Base-by-base conservation (phyloP, 805 yeast species). In the Saccharomycodes ludwigii region DNA sequence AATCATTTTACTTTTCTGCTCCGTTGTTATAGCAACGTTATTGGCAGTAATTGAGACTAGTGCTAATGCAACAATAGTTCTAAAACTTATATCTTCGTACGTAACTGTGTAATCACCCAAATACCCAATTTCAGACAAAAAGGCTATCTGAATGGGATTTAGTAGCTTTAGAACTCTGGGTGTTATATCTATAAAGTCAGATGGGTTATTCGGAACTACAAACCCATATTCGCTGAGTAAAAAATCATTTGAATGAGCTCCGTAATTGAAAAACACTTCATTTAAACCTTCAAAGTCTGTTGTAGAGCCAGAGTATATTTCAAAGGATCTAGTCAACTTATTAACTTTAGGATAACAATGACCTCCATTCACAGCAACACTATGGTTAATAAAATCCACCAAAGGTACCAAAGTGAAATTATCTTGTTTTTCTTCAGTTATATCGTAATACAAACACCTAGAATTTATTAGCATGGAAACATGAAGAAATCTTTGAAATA, bases 391-490 rank as follows among this genome's bases (percentile, higher is more conserved):
- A 50, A 82, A 80, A 57, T 88, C 98, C 16, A 86, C 85, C 40
- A 63, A 76, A 0, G 98, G 98, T 0, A 88, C 96, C 71, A 88
- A 59, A 2, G 97, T 83, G 59, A 88, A 76, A 50, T 81, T 78
- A 12, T 61, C 56, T 35, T 66, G 65, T 21, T 67, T 65, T 3
- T 68, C 65, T 76, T 77, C 75, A 20, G 25, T 10, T 13, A 34
- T 24, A 12, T 30, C 24, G 19, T 34, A 34, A 50, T 84, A 86
- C 5, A 88, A 60, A 51, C 97, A 88, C 56, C 98, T 75, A 2
- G 96, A 78, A 50, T 91, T 88, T 35, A 86, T 81, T 45, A 88
- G 76, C 44, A 81, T 64, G 94, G 95, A 88, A 0, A 80, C 71
- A 71, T 83, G 73, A 8, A 76, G 44, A 41, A 67, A 76, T 3